Evolutionary conservation across 495 filamentous ascomycete species (phyloP), one percentile per base, ranked within the genome.

Genomic region (Lophiotrema nucula): DNA sequence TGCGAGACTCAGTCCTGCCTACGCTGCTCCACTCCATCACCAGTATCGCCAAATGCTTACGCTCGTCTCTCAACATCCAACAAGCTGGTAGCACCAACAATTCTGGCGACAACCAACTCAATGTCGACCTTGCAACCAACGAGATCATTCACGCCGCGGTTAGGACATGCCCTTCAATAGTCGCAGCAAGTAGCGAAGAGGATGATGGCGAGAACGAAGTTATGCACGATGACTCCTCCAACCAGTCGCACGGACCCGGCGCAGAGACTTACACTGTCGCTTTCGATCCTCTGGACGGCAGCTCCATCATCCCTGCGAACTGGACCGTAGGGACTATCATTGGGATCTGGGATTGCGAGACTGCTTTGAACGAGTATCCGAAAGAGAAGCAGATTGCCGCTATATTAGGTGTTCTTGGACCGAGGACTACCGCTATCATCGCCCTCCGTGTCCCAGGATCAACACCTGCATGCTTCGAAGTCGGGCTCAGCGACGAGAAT

Each of bases 61-160:
- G 69, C n/a, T 44, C 45, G 35, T 64, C 74, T 13, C 73, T 76
- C 22, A 51, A 70, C 37, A 71, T 80, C 45, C 66, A 73, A 38
- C 72, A 65, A 1, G 73, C 72, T 2, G 77, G 77, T 4, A 73
- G 74, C 1, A 70, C 73, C 23, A 82, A 82, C 56, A 64, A 67
- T 12, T 81, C 80, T 47, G 79, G 78, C 27, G 79, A 82, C 56
- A 74, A 76, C 61, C 79, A 82, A 60, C 71, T 82, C 41, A 82
- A 82, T 64, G 77, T 82, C 47, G 79, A 82, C 56, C 72, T 82
- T 11, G 16, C 73, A 1, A 72, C 76, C n/a, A 78, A 82, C 57
- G 50, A 69, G 16, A 56, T 69, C 56, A 71, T 82, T 42, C 72
- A 78, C 47, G 39, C 51, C 0, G 75, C 73, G 4, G 63, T 79